phyloP scores from a whole-genome alignment of 768 basidiomycete genomes.

The Tylopilus cervinicoccineus region DNA sequence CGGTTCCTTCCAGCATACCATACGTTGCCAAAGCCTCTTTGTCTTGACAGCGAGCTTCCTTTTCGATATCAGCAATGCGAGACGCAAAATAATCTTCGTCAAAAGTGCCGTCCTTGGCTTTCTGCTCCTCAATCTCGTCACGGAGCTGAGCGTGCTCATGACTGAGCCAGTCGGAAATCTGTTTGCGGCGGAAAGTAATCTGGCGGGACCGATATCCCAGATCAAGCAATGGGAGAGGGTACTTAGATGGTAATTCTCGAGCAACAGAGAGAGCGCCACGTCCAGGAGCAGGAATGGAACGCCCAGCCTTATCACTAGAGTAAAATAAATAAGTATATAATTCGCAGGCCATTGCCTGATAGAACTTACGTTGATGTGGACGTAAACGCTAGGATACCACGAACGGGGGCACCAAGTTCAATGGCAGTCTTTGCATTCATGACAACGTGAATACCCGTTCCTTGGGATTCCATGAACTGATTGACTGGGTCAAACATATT shows the following conservation, averaged over 20 bases:
- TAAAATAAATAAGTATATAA: slow-evolving; percentile 4
- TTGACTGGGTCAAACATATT: slow-evolving; percentile 1
- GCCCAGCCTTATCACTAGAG: slow-evolving; percentile 92
- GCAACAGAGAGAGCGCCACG: slow-evolving; percentile 89
- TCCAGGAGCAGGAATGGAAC: slow-evolving; percentile 96
- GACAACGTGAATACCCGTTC: slow-evolving; percentile 93
- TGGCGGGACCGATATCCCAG: slow-evolving; percentile 90
- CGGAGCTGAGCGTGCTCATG: slow-evolving; percentile 86
- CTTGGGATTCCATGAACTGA: slow-evolving; percentile 95
- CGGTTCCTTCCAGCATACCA: slow-evolving; percentile 90
- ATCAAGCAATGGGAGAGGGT: slow-evolving; percentile 77
- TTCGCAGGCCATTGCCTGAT: neutral
- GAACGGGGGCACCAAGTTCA: slow-evolving; percentile 90
- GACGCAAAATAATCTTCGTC: slow-evolving; percentile 71
- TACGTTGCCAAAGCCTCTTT: slow-evolving; percentile 89
- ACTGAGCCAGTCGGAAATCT: slow-evolving; percentile 91
- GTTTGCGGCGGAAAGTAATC: slow-evolving; percentile 89
- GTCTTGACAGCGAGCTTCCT: slow-evolving; percentile 89
- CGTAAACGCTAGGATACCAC: slow-evolving; percentile 91
- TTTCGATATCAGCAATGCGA: slow-evolving; percentile 81
- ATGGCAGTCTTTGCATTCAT: slow-evolving; percentile 97
- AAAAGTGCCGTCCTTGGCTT: slow-evolving; percentile 44
- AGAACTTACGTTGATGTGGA: slow-evolving; percentile 85
- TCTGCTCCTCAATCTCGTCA: slow-evolving; percentile 66
- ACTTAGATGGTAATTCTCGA: slow-evolving; percentile 75